Evolutionary conservation across 257 asterid species (phyloP).

Genomic region (Capsicum pubescens): DNA sequence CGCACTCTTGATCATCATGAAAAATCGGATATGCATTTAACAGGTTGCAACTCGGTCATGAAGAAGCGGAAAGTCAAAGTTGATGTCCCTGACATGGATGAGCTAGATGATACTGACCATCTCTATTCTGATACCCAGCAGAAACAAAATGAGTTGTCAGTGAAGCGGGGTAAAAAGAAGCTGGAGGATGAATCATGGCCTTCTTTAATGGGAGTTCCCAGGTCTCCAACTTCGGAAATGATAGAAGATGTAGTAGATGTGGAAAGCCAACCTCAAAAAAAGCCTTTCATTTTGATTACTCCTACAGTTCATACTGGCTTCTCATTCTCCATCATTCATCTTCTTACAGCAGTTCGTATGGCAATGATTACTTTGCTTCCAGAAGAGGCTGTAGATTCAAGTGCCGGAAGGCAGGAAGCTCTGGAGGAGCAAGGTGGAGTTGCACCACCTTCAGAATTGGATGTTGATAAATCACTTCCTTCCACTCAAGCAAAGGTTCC

Average conservation of each 20-base stretch:
- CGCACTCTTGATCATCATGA: slow-evolving; percentile 53
- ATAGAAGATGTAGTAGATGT: slow-evolving; percentile 63
- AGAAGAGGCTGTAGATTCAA: slow-evolving; percentile 58
- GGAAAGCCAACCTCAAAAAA: slow-evolving; percentile 71
- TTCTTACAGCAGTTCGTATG: slow-evolving; percentile 91
- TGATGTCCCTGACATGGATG: slow-evolving; percentile 53
- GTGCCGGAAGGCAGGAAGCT: slow-evolving; percentile 50
- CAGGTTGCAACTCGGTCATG: slow-evolving; percentile 64
- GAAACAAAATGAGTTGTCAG: slow-evolving; percentile 54
- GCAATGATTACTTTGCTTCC: slow-evolving; percentile 78
- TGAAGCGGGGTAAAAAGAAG: slow-evolving; percentile 72
- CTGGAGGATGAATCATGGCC: slow-evolving; percentile 53
- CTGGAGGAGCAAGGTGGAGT: slow-evolving; percentile 56
- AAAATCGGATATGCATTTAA: slow-evolving; percentile 60
- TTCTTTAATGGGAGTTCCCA: slow-evolving; percentile 59
- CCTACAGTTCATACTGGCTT: slow-evolving; percentile 91
- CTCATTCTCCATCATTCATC: slow-evolving; percentile 94
- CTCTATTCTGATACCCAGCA: slow-evolving; percentile 53
- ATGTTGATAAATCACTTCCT: slow-evolving; percentile 47
- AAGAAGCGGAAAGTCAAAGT: slow-evolving; percentile 82
- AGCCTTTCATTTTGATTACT: slow-evolving; percentile 73
- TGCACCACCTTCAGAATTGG: slow-evolving; percentile 49
- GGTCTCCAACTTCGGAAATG: slow-evolving; percentile 47
- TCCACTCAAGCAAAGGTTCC: slow-evolving; percentile 61
- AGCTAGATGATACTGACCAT: slow-evolving; percentile 49